Conservation (phyloP, 208 protist species). For the Leptomonas pyrrhocoris region DNA sequence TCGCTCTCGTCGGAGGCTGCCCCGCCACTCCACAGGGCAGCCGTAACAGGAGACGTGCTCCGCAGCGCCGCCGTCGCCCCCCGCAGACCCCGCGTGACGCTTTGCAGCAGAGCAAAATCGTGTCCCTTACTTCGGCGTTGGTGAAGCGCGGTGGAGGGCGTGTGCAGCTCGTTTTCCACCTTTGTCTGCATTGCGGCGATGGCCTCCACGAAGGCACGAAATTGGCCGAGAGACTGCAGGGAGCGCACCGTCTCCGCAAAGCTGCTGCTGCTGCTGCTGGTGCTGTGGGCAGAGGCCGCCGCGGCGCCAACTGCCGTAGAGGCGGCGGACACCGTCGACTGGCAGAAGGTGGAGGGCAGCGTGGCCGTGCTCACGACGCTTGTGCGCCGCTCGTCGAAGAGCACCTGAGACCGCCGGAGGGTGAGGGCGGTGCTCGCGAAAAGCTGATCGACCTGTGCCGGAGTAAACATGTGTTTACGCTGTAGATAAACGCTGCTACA, state of each 20-base stretch:
- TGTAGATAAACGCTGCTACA: neutral
- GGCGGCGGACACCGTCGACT: neutral
- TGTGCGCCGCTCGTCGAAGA: slow-evolving; percentile 52
- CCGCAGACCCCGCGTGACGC: slow-evolving; percentile 31
- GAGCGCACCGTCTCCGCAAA: slow-evolving; percentile 26
- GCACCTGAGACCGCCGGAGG: slow-evolving; percentile 55
- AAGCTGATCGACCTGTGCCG: slow-evolving; percentile 56
- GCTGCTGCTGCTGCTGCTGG: slow-evolving; percentile 20
- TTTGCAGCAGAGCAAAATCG: slow-evolving; percentile 51
- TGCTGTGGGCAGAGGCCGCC: neutral
- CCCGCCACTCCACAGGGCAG: slow-evolving; percentile 11
- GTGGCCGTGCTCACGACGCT: neutral
- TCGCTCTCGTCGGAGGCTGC: neutral
- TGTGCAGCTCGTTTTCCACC: slow-evolving; percentile 32
- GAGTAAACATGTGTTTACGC: slow-evolving; percentile 44
- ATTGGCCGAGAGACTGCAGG: slow-evolving; percentile 21
- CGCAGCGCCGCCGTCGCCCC: slow-evolving; percentile 14
- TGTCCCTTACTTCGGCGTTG: slow-evolving; percentile 40
- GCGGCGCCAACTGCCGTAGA: slow-evolving; percentile 5
- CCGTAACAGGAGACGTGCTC: slow-evolving; percentile 15
- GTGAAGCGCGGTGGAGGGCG: slow-evolving; percentile 44
- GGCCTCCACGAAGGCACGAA: slow-evolving; percentile 55
- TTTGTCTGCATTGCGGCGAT: slow-evolving; percentile 35
- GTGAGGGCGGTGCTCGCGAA: slow-evolving; percentile 39
- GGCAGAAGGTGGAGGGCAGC: slow-evolving; percentile 20